Base-by-base conservation (phyloP, 1,139 yeast species). In the Geotrichum phurueaensis region DNA sequence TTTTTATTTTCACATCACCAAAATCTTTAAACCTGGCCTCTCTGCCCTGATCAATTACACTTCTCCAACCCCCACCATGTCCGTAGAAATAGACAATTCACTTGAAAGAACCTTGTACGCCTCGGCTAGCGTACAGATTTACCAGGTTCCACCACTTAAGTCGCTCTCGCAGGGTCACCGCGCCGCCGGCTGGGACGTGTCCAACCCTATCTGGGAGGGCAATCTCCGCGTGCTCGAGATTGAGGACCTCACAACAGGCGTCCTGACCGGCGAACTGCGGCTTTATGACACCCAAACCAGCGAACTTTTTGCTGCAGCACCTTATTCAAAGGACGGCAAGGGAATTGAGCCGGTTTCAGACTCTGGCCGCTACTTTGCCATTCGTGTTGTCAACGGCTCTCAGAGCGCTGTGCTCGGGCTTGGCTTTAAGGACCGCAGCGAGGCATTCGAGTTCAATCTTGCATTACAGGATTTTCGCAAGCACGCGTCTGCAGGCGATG, bases 371-470 rank as follows among this genome's bases (percentile, higher is more conserved):
- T 73, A 66, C 60, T 73, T 71, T 62, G 75, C 73, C 51, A 64
- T 73, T 18, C 64, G 71, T 5, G 72, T 73, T 22, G 75, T 68
- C 18, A 71, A 73, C 60, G 75, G 73, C 31, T 60, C 64, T 9
- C 63, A 72, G 50, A 68, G 69, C 31, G 78, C 78, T 6, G 68
- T 68, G 45, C 68, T 79, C 43, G 82, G 82, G 18, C 65, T 79
- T 63, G 77, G 77, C 33, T 78, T 79, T 61, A 67, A 69, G 1
- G 77, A 77, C 64, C 65, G 74, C 18, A 64, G 67, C 47, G 73
- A 71, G 39, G 72, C 78, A 9, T 70, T 73, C 56, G 80, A 76
- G 56, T 77, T 79, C 64, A 75, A 73, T 55, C 70, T 75, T 23
- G 76, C 78, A 18, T 65, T 78, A 25, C 78, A 76, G 63, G 73